Conservation (phyloP, 192 early-diverging fungal species). For the Chytriomyces sp. region DNA sequence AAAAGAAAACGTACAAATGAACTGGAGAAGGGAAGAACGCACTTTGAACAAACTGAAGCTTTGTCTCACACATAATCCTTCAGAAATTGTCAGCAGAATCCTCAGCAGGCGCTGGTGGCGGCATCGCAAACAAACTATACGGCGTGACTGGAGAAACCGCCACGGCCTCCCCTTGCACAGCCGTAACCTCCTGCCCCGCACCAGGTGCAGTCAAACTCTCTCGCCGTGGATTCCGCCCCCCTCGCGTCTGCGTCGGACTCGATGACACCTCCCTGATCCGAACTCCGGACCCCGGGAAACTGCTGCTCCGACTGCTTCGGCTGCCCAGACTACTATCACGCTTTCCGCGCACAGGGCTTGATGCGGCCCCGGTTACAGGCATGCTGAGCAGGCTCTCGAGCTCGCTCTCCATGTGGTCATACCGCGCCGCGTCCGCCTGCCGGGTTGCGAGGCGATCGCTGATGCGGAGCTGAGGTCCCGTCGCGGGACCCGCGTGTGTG, state of each 20-base stretch:
- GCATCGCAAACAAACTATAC: background rate
- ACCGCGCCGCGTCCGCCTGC: background rate
- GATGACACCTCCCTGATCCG: background rate
- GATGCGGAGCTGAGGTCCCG: constrained; percentile 7
- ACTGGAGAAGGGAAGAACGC: background rate
- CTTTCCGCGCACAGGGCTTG: background rate
- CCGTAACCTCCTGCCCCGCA: background rate
- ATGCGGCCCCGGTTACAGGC: no score
- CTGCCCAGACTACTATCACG: background rate
- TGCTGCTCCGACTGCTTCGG: background rate
- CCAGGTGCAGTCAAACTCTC: background rate
- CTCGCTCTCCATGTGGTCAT: constrained; percentile 10
- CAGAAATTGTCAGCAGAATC: background rate
- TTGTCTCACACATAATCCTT: background rate
- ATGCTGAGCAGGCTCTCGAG: constrained; percentile 11
- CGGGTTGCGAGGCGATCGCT: constrained; percentile 1
- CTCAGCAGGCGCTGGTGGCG: background rate
- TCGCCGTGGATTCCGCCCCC: background rate
- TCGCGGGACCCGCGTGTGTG: no score
- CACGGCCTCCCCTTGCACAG: background rate
- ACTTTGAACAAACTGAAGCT: background rate
- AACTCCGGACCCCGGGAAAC: background rate
- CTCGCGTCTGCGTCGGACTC: no score
- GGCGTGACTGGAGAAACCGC: background rate
- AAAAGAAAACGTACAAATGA: background rate